Evolutionary conservation across 495 filamentous ascomycete genomes (phyloP), one percentile per base, ranked within the genome.

Genomic region (Haplographium delicatum): DNA sequence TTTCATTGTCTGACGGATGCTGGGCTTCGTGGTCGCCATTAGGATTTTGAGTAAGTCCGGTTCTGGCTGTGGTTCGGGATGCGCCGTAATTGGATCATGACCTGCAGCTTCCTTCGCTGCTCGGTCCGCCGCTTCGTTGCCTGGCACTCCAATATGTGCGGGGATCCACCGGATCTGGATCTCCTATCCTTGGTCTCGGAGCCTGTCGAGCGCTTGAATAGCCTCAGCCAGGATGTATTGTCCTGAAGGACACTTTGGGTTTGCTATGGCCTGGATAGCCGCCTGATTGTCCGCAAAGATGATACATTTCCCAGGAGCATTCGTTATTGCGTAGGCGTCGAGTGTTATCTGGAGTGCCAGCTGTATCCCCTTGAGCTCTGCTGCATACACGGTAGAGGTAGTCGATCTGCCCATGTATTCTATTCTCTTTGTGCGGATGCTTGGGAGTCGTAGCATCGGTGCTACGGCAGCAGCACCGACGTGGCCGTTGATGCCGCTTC

Each of bases 91-190:
- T 37, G 31, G 41, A 18, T 47, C 41, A 22, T 51, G 28, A 34
- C 51, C 47, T 2, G 58, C 56, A 19, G 50, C 51, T 38, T 53
- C 57, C 27, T 62, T 50, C 13, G 55, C 50, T 58, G 44, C 56
- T 47, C 25, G 27, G 31, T 68, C 60, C 6, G 61, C 58, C 0
- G 41, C 51, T 53, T 65, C 51, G 44, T 67, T 65, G 13, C 60
- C 60, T 49, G 44, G 49, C 15, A 63, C 52, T 27, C 58, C 54
- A 15, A 54, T 44, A 27, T 68, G 58, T 53, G 56, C 62, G 31
- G 56, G 60, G 46, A 65, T 57, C 57, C 47, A 60, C 47, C 41
- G 47, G 48, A 62, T 38, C 39, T 62, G 19, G 10, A 60, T 24
- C 34, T 56, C 42, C 37, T 26, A 53, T 40, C 52, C 58, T 49